Conservation (phyloP, 257 asterid species). For the Solanum infundibuliforme region DNA sequence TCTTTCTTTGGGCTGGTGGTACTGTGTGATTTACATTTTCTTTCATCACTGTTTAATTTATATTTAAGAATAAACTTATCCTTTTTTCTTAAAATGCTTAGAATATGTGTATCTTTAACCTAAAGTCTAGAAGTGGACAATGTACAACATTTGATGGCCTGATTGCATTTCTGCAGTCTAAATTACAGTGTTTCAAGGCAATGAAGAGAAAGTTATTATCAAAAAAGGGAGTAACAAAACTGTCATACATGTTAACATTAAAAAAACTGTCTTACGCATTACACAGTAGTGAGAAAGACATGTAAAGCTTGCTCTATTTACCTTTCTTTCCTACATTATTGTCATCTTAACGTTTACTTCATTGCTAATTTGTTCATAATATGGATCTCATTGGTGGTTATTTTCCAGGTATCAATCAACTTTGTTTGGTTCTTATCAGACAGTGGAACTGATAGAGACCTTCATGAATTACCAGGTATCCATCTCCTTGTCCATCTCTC, state of each 20-base stretch:
- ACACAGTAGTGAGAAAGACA: neutral
- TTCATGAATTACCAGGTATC: constrained; percentile 95
- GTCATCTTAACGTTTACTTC: neutral
- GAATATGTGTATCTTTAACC: neutral
- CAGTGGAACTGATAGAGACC: constrained; percentile 88
- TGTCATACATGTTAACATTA: neutral
- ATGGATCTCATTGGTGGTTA: neutral
- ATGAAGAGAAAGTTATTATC: neutral
- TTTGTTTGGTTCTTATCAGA: constrained; percentile 85
- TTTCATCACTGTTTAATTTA: neutral
- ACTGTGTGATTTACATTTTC: neutral
- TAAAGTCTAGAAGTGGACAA: neutral
- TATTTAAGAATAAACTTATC: neutral
- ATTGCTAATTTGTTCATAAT: neutral
- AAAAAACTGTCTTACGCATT: neutral
- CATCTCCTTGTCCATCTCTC: neutral
- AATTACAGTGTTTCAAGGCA: neutral
- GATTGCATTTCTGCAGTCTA: neutral
- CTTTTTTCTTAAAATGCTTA: neutral
- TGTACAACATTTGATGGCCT: neutral
- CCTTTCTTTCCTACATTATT: neutral
- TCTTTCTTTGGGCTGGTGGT: neutral
- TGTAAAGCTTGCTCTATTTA: neutral
- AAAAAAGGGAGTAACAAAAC: neutral
- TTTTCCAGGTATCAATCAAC: constrained; percentile 84